Evolutionary conservation across 2,329 filamentous ascomycete genomes (phyloP), one percentile per base, ranked within the genome.

Genomic region (Pseudogymnoascus sp.): DNA sequence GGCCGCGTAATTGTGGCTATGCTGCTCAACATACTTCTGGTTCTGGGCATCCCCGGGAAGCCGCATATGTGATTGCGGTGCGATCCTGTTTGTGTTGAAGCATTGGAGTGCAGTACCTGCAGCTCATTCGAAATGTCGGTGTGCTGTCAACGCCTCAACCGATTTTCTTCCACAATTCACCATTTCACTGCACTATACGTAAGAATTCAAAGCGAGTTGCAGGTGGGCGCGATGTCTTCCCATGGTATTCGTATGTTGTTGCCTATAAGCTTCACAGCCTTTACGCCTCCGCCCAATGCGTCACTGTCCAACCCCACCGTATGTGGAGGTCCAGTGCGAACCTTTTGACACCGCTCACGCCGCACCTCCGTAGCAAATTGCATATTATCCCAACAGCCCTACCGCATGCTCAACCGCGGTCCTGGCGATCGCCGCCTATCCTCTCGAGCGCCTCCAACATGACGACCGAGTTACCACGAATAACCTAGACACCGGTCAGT

Each of bases 381-480:
- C 50, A 57, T 57, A 57, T 57, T 57, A 57, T 57, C 50, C 28
- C 50, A 57, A 57, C 17, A 57, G 10, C 50, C 28, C n/a, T 57
- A 11, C 9, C 28, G 50, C 47, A 31, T 11, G 59, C 59, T 61
- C 38, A 61, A 11, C 73, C 65, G 66, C 78, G 77, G 68, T 87
- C 83, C 42, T 73, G 71, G 66, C 71, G 65, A 71, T 85, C 83
- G 65, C 84, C 83, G 67, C 84, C 85, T 69, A 90, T 88, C 71
- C 87, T 80, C 74, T 87, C 84, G 64, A 90, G 77, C 9, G 87
- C 91, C 78, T 99, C 96, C 63, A 99, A 85, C 93, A 99, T 97
- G 63, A 99, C 93, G 26, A 99, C 93, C 1, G 93, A 96, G 79
- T 99, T 99, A 68, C 95, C 95, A 70, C 96, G 90, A 72, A 99